Evolutionary conservation across 106 monocot genomes (phyloP), one percentile per base, ranked within the genome.

Genomic region (Ottelia alismoides): DNA sequence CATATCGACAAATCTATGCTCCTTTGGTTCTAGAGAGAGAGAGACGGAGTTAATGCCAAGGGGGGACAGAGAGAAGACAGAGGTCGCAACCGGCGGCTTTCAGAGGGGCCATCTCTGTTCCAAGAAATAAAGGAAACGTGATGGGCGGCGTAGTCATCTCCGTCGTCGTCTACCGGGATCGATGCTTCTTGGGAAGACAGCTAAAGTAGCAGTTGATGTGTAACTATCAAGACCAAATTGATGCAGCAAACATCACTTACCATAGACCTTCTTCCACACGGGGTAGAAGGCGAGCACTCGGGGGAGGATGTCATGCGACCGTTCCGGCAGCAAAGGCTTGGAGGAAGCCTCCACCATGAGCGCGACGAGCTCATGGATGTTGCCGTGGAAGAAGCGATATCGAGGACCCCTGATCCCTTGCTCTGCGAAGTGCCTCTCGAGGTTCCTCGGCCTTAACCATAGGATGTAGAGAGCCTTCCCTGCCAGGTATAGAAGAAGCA

Each of bases 231-330:
- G n/a, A n/a, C n/a, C n/a, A n/a, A n/a, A n/a, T n/a, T n/a, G n/a
- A n/a, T n/a, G n/a, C n/a, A n/a, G n/a, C n/a, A n/a, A n/a, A n/a
- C n/a, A n/a, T n/a, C n/a, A n/a, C n/a, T n/a, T 75, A 88, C 93
- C 93, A 52, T 93, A 78, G 62, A 87, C 80, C 65, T 87, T 93
- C 80, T 78, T 87, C 93, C 93, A 93, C 14, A 87, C 83, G 67
- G 70, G 80, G 69, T 84, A 88, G 78, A 93, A 93, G 44, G 93
- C 55, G 62, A 93, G 83, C 30, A 93, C 93, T 45, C 80, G 63
- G 1, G 87, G 93, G 32, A 93, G 80, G 50, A 93, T 78, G 61
- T 88, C 78, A 73, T 90, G 89, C 3, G 74, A 73, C 57, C 50
- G 71, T 14, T 64, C 69, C 1, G 70, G 79, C 19, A 48, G 12